A percentile compares a stretch with the other conserved stretches of the same genome.
phyloP scores from a whole-genome alignment of 805 yeast species.

The Metschnikowia kunwiensis region DNA sequence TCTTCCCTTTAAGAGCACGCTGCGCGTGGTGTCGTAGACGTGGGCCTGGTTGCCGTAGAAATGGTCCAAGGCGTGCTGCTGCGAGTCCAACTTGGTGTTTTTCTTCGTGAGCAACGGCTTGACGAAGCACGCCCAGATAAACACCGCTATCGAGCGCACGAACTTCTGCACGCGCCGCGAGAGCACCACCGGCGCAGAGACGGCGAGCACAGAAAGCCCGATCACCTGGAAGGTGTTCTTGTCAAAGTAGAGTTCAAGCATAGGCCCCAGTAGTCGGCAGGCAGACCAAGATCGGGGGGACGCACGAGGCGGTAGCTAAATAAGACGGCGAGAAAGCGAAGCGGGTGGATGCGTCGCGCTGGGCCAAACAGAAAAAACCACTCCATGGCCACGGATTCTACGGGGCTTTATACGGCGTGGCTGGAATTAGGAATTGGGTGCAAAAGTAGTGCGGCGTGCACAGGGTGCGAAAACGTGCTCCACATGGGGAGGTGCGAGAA shows the following conservation, averaged over 20 bases:
- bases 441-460: no score
- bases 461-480: no score
- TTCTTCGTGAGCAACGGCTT: slow-evolving; percentile 48
- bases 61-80: slow-evolving; percentile 60
- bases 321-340: no score
- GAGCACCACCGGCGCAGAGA: slow-evolving; percentile 2
- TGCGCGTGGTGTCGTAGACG: slow-evolving; percentile 71
- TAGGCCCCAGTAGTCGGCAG: no score
- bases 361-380: no score
- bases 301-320: no score
- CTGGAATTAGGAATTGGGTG: no score
- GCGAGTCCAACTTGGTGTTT: slow-evolving; percentile 22
- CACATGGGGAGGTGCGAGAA: no score
- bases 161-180: slow-evolving; percentile 6
- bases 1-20: slow-evolving; percentile 65
- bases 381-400: no score
- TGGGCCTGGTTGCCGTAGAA: slow-evolving; percentile 77
- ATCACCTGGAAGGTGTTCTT: slow-evolving; percentile 1
- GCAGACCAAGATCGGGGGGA: no score
- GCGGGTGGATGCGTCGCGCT: no score
- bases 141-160: slow-evolving; percentile 28
- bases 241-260: neutral
- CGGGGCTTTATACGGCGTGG: no score
- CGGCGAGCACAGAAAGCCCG: slow-evolving; percentile 3
- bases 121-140: slow-evolving; percentile 53